Evolutionary conservation across 2,329 filamentous ascomycete genomes (phyloP).

Genomic region (Alternaria triticimaculans): DNA sequence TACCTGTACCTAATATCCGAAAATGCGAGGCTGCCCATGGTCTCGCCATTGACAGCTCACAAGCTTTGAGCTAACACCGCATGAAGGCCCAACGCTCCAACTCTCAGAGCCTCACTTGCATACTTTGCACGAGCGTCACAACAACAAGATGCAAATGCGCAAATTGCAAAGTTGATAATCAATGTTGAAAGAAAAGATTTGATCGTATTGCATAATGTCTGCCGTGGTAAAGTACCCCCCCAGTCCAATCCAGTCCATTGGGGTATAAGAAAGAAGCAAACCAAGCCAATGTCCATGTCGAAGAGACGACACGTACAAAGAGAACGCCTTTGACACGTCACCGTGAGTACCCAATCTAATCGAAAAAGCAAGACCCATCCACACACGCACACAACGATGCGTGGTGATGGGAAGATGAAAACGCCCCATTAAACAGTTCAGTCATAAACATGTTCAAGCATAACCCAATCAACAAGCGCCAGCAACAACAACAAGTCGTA

Average conservation of each 20-base stretch:
- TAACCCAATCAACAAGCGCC: constrained; percentile 1
- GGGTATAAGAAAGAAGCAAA: constrained; percentile 6
- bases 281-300: not conserved
- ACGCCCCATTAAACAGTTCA: not conserved
- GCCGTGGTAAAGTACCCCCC: constrained; percentile 1
- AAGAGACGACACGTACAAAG: not conserved
- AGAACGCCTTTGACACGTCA: not conserved
- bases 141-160: not conserved
- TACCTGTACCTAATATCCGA: not conserved
- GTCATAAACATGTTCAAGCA: not conserved
- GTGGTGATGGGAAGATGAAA: not conserved
- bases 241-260: constrained; percentile 5
- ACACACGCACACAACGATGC: not conserved
- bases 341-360: not conserved
- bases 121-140: not conserved
- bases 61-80: not conserved
- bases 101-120: not conserved
- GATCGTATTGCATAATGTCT: not conserved
- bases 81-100: not conserved
- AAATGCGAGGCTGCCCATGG: not conserved
- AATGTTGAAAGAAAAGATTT: not conserved
- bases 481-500: not conserved
- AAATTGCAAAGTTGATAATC: not conserved
- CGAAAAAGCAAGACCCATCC: not conserved
- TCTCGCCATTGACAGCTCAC: not conserved